These are phyloP conservation scores for Fusarium subglutinans DNA, from an alignment of 2,329 filamentous ascomycete genomes.

Conservation along the genomic window DNA sequence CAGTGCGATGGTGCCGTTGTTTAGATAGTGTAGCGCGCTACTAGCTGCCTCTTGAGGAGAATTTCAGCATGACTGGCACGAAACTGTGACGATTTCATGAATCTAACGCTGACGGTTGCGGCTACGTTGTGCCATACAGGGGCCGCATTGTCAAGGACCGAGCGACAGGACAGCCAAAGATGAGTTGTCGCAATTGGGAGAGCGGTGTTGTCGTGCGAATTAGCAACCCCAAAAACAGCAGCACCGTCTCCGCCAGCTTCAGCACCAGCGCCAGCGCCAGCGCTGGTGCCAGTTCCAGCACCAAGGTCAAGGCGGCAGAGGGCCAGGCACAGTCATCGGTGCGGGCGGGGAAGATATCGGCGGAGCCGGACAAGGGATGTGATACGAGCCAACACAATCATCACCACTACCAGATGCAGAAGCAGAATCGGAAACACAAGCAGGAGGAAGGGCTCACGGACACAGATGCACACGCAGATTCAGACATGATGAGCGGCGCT, in stretches of 20 bases:
- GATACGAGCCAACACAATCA: slow-evolving; percentile 30
- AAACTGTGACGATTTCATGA: slow-evolving; percentile 35
- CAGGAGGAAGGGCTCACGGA: slow-evolving; percentile 17
- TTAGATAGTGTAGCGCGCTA: slow-evolving; percentile 15
- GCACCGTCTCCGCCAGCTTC: slow-evolving; percentile 15
- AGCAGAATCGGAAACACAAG: slow-evolving; percentile 9
- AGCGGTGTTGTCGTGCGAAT: slow-evolving; percentile 85
- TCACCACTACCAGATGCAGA: background rate
- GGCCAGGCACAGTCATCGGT: slow-evolving; percentile 31
- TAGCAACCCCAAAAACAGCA: slow-evolving; percentile 31
- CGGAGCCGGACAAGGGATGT: slow-evolving; percentile 29
- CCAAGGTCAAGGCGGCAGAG: slow-evolving; percentile 31
- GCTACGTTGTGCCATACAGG: slow-evolving; percentile 57
- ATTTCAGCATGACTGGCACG: slow-evolving; percentile 26
- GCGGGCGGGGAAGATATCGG: slow-evolving; percentile 28
- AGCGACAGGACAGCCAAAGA: slow-evolving; percentile 71
- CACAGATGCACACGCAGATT: slow-evolving; percentile 30
- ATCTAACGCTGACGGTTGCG: slow-evolving; percentile 39
- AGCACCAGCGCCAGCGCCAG: slow-evolving; percentile 6
- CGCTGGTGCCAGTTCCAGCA: slow-evolving; percentile 6
- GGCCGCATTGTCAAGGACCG: slow-evolving; percentile 79
- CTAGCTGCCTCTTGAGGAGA: slow-evolving; percentile 28
- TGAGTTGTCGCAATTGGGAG: slow-evolving; percentile 94
- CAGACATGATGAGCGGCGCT: background rate
- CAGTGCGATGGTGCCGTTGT: slow-evolving; percentile 30